A percentile compares a stretch with the other conserved stretches of the same genome.
Evolutionary conservation across 139 green algal genomes (phyloP).

Genomic region (Chlorella sorokiniana): DNA sequence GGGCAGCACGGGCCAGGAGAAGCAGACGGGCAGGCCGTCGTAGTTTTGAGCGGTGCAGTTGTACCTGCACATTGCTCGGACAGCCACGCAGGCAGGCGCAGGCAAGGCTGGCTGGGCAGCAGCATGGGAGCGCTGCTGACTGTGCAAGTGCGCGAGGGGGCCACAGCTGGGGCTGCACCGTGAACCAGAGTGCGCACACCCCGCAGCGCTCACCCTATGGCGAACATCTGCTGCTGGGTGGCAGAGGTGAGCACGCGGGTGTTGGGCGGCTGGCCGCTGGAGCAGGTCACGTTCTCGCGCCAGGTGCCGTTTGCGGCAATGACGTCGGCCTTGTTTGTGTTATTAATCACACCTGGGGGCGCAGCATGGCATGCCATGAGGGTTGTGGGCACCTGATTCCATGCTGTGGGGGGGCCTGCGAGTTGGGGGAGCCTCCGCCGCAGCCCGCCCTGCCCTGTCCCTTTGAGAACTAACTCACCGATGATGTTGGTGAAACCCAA

Average conservation of each 20-base stretch:
- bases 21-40: constrained; percentile 6
- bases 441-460: neutral
- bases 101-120: no score
- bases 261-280: neutral
- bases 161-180: no score
- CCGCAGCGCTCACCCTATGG: neutral
- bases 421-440: no score
- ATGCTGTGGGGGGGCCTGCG: no score
- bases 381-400: no score
- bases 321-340: neutral
- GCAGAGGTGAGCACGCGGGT: neutral
- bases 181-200: no score
- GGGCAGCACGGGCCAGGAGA: constrained; percentile 12
- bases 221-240: neutral
- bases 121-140: neutral
- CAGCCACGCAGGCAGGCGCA: no score
- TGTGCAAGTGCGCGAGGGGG: no score
- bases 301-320: neutral
- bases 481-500: constrained; percentile 11
- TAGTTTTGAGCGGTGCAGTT: constrained; percentile 1
- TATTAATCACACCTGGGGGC: neutral
- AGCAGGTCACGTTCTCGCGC: neutral
- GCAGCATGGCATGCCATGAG: neutral
- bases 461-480: neutral
- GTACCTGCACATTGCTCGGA: no score